Percentiles rank a stretch among this genome's conserved stretches.
phyloP scores from a whole-genome alignment of 106 monocot genomes.

The Dioscorea alata region DNA sequence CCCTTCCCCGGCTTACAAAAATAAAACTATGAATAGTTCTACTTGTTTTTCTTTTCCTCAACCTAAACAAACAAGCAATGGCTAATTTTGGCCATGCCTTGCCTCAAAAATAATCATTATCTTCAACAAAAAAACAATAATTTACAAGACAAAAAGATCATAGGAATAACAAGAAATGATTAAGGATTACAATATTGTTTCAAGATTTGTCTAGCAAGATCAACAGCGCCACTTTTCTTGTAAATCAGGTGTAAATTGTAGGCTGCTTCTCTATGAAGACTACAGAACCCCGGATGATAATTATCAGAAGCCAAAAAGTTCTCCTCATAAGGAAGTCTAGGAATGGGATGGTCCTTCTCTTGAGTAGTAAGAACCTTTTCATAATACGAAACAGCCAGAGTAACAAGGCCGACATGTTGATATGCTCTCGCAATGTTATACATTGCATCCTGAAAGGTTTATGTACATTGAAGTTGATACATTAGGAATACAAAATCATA shows the following conservation, averaged over 20 bases:
- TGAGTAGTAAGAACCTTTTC: constrained; percentile 70
- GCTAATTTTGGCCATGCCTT: no score
- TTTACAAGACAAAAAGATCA: no score
- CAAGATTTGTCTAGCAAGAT: constrained; percentile 85
- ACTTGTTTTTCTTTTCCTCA: no score
- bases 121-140: no score
- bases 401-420: constrained; percentile 84
- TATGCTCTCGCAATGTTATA: constrained; percentile 90
- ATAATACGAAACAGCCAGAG: constrained; percentile 74
- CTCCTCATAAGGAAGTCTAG: constrained; percentile 60
- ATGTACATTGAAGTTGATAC: no score
- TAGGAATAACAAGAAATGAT: neutral
- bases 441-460: constrained; percentile 57
- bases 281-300: constrained; percentile 46
- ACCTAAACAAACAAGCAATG: no score
- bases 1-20: no score
- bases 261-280: constrained; percentile 80
- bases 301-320: constrained; percentile 13
- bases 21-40: no score
- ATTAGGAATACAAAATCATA: no score
- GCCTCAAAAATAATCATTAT: no score
- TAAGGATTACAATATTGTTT: constrained; percentile 54
- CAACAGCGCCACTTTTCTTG: constrained; percentile 80
- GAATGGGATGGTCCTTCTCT: constrained; percentile 64
- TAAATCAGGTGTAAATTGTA: constrained; percentile 95